These are phyloP conservation scores for Metarhizium album DNA, from an alignment of 2,329 filamentous ascomycete species.

Conservation along the genomic window DNA sequence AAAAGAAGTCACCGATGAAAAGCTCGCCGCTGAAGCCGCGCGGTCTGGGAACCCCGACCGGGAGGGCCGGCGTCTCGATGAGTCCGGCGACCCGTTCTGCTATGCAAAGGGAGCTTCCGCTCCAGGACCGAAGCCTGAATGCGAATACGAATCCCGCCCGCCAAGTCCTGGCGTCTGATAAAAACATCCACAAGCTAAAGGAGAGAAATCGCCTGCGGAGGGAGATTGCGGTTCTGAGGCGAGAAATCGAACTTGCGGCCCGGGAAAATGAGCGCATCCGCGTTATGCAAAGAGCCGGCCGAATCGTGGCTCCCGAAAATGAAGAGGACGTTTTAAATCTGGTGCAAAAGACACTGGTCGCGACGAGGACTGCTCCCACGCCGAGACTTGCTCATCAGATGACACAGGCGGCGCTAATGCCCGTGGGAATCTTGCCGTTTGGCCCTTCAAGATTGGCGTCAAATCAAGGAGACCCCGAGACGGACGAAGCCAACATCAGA, in stretches of 20 bases:
- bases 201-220: constrained; percentile 40
- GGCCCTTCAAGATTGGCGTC: constrained; percentile 23
- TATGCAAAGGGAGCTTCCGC: background rate
- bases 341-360: constrained; percentile 28
- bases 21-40: constrained; percentile 41
- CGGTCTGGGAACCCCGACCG: constrained; percentile 18
- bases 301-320: constrained; percentile 22
- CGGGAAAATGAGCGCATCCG: constrained; percentile 48
- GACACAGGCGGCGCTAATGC: constrained; percentile 38
- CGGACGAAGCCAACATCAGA: constrained; percentile 29
- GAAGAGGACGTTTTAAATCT: constrained; percentile 29
- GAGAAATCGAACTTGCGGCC: constrained; percentile 45
- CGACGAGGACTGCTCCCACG: constrained; percentile 19
- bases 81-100: constrained; percentile 1
- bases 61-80: constrained; percentile 4
- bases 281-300: constrained; percentile 27
- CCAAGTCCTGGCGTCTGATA: constrained; percentile 29
- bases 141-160: constrained; percentile 27
- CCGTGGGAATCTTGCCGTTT: constrained; percentile 41
- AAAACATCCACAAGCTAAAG: constrained; percentile 37
- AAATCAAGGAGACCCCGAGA: constrained; percentile 13
- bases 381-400: constrained; percentile 27
- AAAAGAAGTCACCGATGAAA: constrained; percentile 28
- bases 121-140: constrained; percentile 5
- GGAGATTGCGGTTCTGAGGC: constrained; percentile 45